Evolutionary conservation across 441 rosid genomes (phyloP), one percentile per base, ranked within the genome.

Genomic region (Pelargonium fulgidum): DNA sequence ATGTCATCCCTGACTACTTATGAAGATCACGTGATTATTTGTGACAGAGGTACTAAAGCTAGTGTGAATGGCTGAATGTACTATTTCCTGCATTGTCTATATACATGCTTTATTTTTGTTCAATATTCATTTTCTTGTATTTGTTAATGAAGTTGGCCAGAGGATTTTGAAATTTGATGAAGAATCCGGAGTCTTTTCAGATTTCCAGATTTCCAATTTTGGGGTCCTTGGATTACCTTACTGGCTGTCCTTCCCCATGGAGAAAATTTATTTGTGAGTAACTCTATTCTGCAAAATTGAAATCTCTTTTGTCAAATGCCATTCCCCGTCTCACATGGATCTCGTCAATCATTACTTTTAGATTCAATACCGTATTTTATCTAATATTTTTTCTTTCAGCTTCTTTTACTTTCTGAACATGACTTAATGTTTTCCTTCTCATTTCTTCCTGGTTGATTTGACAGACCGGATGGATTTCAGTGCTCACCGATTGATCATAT

Each of bases 171-270:
- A 81, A 81, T 73, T 87, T 47, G 68, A 77, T 75, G 79, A 78
- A 80, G 85, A 86, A 69, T 83, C 96, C 68, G 83, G 93, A 72
- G 80, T 77, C 67, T 58, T 74, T 80, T 89, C 93, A 70, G 84
- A 75, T 71, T 70, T 87, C 68, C 80, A 80, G 70, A 83, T 92
- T 68, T 87, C 96, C 48, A 92, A 92, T 77, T 84, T 85, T 68
- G 87, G 89, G 72, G 73, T 81, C 68, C 93, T 94, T 76, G 98
- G 98, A 73, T 82, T 94, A 69, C 97, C 99, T 17, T 94, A 87
- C 76, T 90, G 99, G 99, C 68, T 85, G 67, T 69, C 82, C 71
- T 78, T 64, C 73, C 86, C 85, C 59, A 70, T 92, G 70, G 99
- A 92, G 80, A 86, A 83, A 77, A 84, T 86, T 76, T 86, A 81